These are phyloP conservation scores for Apium graveolens DNA, from an alignment of 129 eudicot genomes.

Conservation along the genomic window DNA sequence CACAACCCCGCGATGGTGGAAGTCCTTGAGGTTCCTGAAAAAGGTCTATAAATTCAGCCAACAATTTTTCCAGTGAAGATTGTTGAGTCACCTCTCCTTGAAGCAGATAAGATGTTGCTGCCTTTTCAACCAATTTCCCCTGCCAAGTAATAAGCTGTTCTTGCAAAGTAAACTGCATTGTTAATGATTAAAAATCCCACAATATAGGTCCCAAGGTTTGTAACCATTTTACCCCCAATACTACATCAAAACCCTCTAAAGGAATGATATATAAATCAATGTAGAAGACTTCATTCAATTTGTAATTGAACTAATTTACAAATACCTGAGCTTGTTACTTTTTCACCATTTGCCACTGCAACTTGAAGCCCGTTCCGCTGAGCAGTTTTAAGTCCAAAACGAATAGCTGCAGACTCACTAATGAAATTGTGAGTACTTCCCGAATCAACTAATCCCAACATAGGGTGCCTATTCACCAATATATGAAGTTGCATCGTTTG, in stretches of 20 bases:
- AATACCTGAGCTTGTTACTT: not conserved
- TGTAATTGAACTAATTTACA: not conserved
- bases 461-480: not conserved
- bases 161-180: not conserved
- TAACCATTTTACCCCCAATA: not conserved
- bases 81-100: not conserved
- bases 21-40: not conserved
- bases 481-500: not conserved
- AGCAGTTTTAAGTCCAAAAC: not conserved
- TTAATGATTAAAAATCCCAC: not conserved
- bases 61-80: not conserved
- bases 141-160: not conserved
- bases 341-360: not conserved
- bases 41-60: not conserved
- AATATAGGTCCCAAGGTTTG: not conserved
- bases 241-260: not conserved
- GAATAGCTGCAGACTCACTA: not conserved
- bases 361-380: not conserved
- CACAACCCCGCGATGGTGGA: not conserved
- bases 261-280: not conserved
- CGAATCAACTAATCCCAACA: not conserved
- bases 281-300: not conserved
- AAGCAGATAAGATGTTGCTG: not conserved
- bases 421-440: not conserved
- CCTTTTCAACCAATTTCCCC: not conserved